phyloP scores from a whole-genome alignment of 2,329 filamentous ascomycete genomes.

The Ambrosiella beaveri region DNA sequence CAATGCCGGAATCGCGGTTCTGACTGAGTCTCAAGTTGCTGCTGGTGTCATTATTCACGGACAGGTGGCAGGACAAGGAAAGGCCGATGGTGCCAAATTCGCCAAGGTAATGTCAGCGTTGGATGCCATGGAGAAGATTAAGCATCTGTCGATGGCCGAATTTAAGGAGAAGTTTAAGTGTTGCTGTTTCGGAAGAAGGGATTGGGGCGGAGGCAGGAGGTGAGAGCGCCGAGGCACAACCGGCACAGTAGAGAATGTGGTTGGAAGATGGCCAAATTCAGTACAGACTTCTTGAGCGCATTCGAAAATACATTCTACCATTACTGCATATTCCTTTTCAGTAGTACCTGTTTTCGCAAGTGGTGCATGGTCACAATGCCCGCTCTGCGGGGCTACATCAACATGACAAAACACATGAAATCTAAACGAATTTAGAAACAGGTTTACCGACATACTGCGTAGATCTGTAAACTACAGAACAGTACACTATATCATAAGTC shows the following conservation, averaged over 20 bases:
- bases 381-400: not conserved
- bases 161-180: slow-evolving; percentile 48
- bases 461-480: too few species aligned
- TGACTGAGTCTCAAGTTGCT: slow-evolving; percentile 37
- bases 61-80: slow-evolving; percentile 42
- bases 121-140: slow-evolving; percentile 32
- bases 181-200: slow-evolving; percentile 30
- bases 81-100: slow-evolving; percentile 48
- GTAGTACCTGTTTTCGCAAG: not conserved
- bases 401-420: not conserved
- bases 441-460: too few species aligned
- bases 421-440: too few species aligned
- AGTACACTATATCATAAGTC: too few species aligned
- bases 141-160: slow-evolving; percentile 30
- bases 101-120: slow-evolving; percentile 54
- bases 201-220: not conserved
- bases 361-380: not conserved
- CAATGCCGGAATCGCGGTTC: slow-evolving; percentile 24
- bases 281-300: not conserved
- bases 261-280: not conserved
- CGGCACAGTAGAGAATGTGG: not conserved
- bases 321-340: not conserved
- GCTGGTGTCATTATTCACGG: slow-evolving; percentile 65
- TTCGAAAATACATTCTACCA: too few species aligned
- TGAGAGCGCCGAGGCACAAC: not conserved